phyloP scores from a whole-genome alignment of 140 eudicot species.

The Anethum foeniculum region DNA sequence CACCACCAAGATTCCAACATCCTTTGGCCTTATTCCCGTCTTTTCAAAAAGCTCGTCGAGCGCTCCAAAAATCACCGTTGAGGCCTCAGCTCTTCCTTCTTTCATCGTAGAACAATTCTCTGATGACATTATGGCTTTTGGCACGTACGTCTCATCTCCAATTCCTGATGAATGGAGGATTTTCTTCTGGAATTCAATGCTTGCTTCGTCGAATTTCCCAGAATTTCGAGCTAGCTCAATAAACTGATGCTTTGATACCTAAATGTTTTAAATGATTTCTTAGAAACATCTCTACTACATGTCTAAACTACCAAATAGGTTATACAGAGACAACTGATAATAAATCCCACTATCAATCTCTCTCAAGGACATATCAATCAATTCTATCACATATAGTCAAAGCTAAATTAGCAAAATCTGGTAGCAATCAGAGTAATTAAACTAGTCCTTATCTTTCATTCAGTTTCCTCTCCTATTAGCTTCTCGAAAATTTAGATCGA shows the following conservation, averaged over 20 bases:
- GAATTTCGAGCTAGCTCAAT: conserved; percentile 72
- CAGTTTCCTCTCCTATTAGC: background rate
- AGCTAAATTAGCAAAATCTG: background rate
- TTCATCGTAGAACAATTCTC: conserved; percentile 77
- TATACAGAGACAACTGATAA: background rate
- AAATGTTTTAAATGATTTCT: background rate
- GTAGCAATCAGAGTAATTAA: background rate
- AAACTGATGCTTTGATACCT: conserved; percentile 76
- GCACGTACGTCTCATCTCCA: conserved; percentile 87
- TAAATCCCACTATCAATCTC: background rate
- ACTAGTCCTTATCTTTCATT: background rate
- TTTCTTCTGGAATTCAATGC: conserved; percentile 63
- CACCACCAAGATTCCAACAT: conserved; percentile 75
- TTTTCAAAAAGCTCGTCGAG: conserved; percentile 84
- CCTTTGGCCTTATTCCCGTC: conserved; percentile 66
- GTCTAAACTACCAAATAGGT: background rate
- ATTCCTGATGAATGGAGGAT: conserved; percentile 83
- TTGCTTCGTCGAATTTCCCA: conserved; percentile 73
- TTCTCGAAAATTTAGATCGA: background rate
- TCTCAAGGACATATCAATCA: background rate
- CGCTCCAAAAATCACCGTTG: conserved; percentile 85
- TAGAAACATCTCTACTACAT: background rate
- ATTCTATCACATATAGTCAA: background rate
- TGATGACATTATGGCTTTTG: conserved; percentile 49
- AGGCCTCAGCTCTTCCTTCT: conserved; percentile 87